Conservation (phyloP, 371 early-diverging fungal species). For the Actinomucor elegans region DNA sequence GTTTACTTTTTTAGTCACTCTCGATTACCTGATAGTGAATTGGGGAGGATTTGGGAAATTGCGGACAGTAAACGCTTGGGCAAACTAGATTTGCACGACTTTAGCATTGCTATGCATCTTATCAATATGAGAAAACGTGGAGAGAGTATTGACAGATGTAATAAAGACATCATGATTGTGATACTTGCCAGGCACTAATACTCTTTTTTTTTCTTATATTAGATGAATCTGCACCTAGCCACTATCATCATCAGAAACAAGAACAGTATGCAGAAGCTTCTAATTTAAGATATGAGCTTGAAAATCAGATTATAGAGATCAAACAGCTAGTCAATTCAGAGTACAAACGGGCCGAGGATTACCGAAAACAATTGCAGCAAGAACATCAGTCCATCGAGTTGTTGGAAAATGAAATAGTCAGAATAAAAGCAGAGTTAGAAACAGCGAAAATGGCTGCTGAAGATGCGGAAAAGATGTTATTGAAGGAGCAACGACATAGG, state of each 20-base stretch:
- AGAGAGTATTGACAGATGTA: conserved; percentile 11
- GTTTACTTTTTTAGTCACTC: conserved; percentile 75
- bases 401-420: not conserved
- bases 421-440: not conserved
- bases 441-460: not conserved
- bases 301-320: not conserved
- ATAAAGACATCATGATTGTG: not conserved
- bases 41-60: conserved; percentile 49
- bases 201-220: no score
- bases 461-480: not conserved
- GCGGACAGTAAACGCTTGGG: conserved; percentile 12
- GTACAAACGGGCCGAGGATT: not conserved
- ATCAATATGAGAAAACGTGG: conserved; percentile 11
- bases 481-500: not conserved
- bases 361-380: not conserved
- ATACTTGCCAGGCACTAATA: not conserved
- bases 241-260: not conserved
- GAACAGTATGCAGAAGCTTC: not conserved
- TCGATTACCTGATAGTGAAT: conserved; percentile 51
- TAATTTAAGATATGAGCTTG: not conserved
- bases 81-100: conserved; percentile 13
- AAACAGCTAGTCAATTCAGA: conserved; percentile 5
- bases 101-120: conserved; percentile 21
- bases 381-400: not conserved
- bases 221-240: not conserved